phyloP scores from a whole-genome alignment of 2,329 filamentous ascomycete genomes.

The Chaetomium sp. region DNA sequence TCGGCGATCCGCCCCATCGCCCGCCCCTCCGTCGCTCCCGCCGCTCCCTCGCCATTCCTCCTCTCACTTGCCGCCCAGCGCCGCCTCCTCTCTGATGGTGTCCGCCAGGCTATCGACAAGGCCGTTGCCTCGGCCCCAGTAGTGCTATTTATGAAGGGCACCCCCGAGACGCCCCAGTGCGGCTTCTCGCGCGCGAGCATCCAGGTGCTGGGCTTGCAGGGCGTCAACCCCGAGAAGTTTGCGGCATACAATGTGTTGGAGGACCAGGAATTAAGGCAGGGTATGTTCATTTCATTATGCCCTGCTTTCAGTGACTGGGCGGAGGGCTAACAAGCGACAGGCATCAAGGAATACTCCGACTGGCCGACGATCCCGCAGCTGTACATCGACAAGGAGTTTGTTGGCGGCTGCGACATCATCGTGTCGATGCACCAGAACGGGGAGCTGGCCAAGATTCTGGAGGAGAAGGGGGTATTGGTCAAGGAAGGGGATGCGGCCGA shows the following conservation, averaged over 20 bases:
- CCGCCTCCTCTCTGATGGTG: slow-evolving; percentile 79
- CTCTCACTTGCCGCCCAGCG: slow-evolving; percentile 43
- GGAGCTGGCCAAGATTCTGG: slow-evolving; percentile 85
- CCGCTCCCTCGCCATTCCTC: slow-evolving; percentile 24
- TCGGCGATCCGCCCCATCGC: slow-evolving; percentile 21
- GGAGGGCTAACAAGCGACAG: slow-evolving; percentile 47
- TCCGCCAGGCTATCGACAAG: slow-evolving; percentile 82
- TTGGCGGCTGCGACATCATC: slow-evolving; percentile 96
- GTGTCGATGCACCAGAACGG: slow-evolving; percentile 97
- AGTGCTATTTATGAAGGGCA: slow-evolving; percentile 94
- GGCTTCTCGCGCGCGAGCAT: slow-evolving; percentile 92
- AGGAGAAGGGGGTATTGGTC: slow-evolving; percentile 86
- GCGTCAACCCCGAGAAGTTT: slow-evolving; percentile 93
- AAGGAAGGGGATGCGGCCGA: slow-evolving; percentile 48
- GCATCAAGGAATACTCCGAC: slow-evolving; percentile 98
- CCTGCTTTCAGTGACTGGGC: neutral
- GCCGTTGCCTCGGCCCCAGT: slow-evolving; percentile 86
- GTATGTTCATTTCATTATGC: slow-evolving; percentile 45
- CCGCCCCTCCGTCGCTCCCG: slow-evolving; percentile 2
- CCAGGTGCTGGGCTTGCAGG: slow-evolving; percentile 91
- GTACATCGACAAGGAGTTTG: slow-evolving; percentile 92
- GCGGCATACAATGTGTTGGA: slow-evolving; percentile 98
- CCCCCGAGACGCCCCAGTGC: slow-evolving; percentile 79
- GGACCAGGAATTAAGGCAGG: slow-evolving; percentile 80
- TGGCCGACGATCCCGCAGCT: slow-evolving; percentile 99